These are phyloP conservation scores for Breviolum minutum DNA, from an alignment of 73 alveolate genomes.

Conservation along the genomic window DNA sequence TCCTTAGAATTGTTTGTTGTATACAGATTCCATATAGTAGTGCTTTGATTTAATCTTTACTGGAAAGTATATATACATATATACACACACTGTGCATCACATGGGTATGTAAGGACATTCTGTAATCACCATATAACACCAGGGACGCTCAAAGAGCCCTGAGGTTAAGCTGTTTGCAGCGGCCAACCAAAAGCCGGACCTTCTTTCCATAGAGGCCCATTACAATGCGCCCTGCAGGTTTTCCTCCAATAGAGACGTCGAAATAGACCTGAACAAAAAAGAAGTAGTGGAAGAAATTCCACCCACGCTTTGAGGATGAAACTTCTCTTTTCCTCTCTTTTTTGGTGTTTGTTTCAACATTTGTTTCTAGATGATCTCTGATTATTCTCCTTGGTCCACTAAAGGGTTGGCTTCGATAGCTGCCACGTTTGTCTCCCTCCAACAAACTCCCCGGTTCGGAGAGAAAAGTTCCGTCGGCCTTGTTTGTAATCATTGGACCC, in stretches of 20 bases:
- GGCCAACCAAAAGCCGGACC: neutral
- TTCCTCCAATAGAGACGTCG: constrained; percentile 97
- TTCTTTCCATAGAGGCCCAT: constrained; percentile 96
- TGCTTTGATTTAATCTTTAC: too few species aligned
- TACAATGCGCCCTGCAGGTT: constrained; percentile 97
- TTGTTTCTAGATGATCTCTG: too few species aligned
- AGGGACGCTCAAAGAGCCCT: neutral
- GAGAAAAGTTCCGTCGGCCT: too few species aligned
- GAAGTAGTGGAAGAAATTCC: neutral
- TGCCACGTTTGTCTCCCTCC: too few species aligned
- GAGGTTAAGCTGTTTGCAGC: neutral
- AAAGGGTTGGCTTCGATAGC: too few species aligned
- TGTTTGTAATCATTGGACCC: constrained; percentile 80
- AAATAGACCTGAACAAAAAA: constrained; percentile 95
- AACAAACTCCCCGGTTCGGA: too few species aligned
- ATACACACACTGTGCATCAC: neutral
- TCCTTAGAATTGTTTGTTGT: too few species aligned
- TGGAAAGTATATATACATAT: neutral
- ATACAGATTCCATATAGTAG: too few species aligned
- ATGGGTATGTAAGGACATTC: neutral
- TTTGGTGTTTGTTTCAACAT: too few species aligned
- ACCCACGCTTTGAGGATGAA: neutral
- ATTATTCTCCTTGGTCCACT: too few species aligned
- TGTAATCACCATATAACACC: too few species aligned
- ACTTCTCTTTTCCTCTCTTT: neutral